phyloP scores from a whole-genome alignment of 192 early-diverging fungal genomes.

The Entophlyctis luteolus region DNA sequence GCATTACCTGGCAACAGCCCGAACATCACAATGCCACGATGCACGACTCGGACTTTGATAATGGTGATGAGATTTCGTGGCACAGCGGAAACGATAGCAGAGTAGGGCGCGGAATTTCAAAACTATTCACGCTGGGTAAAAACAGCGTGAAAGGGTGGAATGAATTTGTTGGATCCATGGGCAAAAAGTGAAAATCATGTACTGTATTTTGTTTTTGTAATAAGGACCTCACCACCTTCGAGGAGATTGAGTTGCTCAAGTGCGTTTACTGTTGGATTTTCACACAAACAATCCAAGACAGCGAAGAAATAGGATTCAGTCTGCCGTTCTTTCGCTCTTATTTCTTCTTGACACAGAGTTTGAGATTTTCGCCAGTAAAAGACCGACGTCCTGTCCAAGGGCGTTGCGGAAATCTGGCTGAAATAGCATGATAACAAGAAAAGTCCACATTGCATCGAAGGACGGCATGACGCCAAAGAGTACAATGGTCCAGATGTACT shows the following conservation, averaged over 20 bases:
- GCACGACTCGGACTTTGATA: not conserved
- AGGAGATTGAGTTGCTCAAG: too few relatives aligned
- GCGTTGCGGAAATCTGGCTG: conserved; percentile 19
- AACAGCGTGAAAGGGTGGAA: not conserved
- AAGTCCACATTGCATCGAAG: conserved; percentile 16
- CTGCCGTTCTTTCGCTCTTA: too few relatives aligned
- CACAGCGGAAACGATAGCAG: not conserved
- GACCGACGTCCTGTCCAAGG: not conserved
- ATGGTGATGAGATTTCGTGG: not conserved
- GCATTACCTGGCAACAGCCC: too few relatives aligned
- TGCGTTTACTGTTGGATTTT: too few relatives aligned
- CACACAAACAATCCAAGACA: too few relatives aligned
- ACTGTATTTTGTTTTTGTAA: too few relatives aligned
- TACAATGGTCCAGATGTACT: not conserved
- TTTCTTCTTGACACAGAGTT: too few relatives aligned
- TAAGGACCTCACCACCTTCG: too few relatives aligned
- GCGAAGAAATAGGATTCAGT: too few relatives aligned
- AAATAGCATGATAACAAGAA: conserved; percentile 17
- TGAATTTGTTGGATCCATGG: not conserved
- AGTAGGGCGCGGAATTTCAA: not conserved
- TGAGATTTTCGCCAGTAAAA: too few relatives aligned
- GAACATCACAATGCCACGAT: too few relatives aligned
- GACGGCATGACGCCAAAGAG: not conserved
- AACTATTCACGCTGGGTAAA: not conserved
- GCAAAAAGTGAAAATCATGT: too few relatives aligned